Evolutionary conservation across 1,284 basidiomycete genomes (phyloP).

Genomic region (Trametes sp.): DNA sequence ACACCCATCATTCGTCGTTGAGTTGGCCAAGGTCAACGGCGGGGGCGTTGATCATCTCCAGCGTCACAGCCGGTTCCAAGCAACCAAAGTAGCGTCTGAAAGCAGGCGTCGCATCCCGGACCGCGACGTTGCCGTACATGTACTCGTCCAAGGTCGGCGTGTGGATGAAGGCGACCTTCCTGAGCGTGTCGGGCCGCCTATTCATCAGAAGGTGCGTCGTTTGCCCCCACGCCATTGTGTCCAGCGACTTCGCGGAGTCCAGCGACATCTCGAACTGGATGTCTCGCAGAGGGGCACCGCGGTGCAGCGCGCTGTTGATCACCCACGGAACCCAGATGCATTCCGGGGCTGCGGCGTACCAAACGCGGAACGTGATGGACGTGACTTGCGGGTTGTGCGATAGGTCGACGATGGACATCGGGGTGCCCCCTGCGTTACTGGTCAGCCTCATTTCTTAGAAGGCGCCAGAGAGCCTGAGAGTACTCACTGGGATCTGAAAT

Average conservation of each 20-base stretch:
- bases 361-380: too few relatives aligned
- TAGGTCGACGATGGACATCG: too few relatives aligned
- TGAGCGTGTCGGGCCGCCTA: constrained; percentile 10
- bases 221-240: background rate
- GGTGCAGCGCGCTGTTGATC: background rate
- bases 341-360: background rate
- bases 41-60: too few relatives aligned
- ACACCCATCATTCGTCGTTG: too few relatives aligned
- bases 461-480: too few relatives aligned
- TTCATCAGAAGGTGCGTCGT: background rate
- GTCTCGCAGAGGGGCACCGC: background rate
- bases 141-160: constrained; percentile 1
- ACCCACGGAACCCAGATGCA: background rate
- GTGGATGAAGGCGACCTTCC: constrained; percentile 14
- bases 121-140: background rate
- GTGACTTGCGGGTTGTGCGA: too few relatives aligned
- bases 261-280: background rate
- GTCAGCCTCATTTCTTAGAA: too few relatives aligned
- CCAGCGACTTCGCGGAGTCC: background rate
- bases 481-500: too few relatives aligned
- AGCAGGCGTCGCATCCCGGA: background rate
- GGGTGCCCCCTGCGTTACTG: too few relatives aligned
- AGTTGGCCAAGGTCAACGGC: too few relatives aligned
- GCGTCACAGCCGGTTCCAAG: too few relatives aligned
- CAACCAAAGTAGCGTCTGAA: background rate